A percentile compares a stretch with the other conserved stretches of the same genome.
phyloP scores from a whole-genome alignment of 768 basidiomycete species.

The Suillus tomentosus region DNA sequence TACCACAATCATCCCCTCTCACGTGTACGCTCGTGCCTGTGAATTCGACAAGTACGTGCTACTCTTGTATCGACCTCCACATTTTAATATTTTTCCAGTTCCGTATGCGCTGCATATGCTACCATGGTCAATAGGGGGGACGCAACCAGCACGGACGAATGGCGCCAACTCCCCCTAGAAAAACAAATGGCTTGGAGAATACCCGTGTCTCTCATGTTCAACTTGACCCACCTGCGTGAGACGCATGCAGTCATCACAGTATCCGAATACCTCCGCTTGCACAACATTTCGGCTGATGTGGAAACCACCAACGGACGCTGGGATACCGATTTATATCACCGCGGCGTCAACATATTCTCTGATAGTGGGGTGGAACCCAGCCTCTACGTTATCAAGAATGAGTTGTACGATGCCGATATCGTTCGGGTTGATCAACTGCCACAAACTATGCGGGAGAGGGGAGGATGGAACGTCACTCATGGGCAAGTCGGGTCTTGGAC shows the following conservation, averaged over 20 bases:
- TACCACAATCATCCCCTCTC: conserved; percentile 46
- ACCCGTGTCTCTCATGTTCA: conserved; percentile 43
- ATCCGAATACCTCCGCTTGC: conserved; percentile 45
- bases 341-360: conserved; percentile 13
- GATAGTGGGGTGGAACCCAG: conserved; percentile 22
- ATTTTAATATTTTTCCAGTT: conserved; percentile 18
- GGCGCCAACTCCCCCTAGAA: conserved; percentile 40
- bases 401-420: conserved; percentile 38
- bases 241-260: conserved; percentile 41
- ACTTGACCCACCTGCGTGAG: conserved; percentile 41
- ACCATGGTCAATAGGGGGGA: conserved; percentile 50
- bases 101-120: conserved; percentile 41
- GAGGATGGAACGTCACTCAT: conserved; percentile 28
- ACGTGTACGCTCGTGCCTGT: conserved; percentile 49
- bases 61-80: not conserved
- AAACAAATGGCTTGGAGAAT: conserved; percentile 39
- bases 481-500: conserved; percentile 20
- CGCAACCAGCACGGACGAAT: conserved; percentile 40
- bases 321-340: conserved; percentile 38
- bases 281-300: conserved; percentile 32
- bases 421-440: conserved; percentile 42
- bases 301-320: conserved; percentile 43
- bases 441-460: conserved; percentile 33
- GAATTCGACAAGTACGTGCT: conserved; percentile 35
- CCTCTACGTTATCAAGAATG: conserved; percentile 39